Evolutionary conservation across 2,329 filamentous ascomycete genomes (phyloP).

Genomic region (Ophiostoma ulmi): DNA sequence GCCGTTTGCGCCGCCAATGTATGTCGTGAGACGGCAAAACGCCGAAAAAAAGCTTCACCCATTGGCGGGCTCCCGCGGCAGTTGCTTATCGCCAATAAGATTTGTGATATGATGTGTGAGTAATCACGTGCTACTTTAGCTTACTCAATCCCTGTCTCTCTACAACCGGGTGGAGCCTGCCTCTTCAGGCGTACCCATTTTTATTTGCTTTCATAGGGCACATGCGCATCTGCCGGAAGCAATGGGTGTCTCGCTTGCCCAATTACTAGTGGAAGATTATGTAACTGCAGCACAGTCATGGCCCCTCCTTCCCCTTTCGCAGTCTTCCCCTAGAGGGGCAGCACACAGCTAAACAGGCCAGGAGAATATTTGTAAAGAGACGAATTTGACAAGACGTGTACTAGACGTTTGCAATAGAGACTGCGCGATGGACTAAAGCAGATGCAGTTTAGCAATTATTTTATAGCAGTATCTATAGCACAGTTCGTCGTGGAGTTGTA

Average conservation of each 20-base stretch:
- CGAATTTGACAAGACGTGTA: background rate
- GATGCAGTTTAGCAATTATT: background rate
- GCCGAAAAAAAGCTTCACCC: background rate
- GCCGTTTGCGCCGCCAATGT: background rate
- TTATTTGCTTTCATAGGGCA: conserved; percentile 3
- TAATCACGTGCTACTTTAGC: background rate
- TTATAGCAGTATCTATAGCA: background rate
- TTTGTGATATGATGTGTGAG: background rate
- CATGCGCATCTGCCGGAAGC: conserved; percentile 11
- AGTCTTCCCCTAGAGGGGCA: conserved; percentile 1
- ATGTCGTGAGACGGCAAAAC: background rate
- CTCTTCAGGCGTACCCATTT: background rate
- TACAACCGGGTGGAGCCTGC: background rate
- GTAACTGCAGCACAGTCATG: background rate
- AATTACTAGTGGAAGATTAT: conserved; percentile 8
- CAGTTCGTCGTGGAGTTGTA: background rate
- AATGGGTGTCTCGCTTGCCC: background rate
- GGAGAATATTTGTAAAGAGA: background rate
- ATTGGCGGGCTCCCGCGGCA: background rate
- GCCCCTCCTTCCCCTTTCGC: conserved; percentile 16
- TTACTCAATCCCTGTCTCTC: too few relatives aligned
- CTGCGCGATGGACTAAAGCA: background rate
- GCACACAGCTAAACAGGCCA: background rate
- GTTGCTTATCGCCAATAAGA: background rate
- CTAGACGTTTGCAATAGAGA: background rate